phyloP scores from a whole-genome alignment of 306 rosid genomes.

The Citrullus amarus region DNA sequence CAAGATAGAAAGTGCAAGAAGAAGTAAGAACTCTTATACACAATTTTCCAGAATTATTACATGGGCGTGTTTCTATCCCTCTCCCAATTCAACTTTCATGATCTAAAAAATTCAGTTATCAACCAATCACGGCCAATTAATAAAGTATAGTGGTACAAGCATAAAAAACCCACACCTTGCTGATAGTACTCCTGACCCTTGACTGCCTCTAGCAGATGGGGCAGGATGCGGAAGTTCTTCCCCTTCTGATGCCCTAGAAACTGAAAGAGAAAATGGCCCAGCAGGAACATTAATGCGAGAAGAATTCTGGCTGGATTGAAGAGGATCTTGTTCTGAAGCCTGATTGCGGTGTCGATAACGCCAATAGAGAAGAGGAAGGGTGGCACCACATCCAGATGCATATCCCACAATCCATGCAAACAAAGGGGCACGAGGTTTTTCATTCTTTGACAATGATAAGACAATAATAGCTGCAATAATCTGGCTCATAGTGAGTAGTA shows the following conservation, averaged over 20 bases:
- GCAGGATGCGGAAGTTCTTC: constrained; percentile 44
- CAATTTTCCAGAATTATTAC: not conserved
- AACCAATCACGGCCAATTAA: not conserved
- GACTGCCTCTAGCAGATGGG: constrained; percentile 39
- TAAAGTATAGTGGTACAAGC: not conserved
- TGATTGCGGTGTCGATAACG: constrained; percentile 72
- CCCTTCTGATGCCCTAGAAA: constrained; percentile 54
- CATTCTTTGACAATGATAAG: constrained; percentile 67
- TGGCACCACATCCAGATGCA: constrained; percentile 88
- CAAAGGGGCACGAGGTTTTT: constrained; percentile 72
- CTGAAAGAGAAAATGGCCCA: constrained; percentile 49
- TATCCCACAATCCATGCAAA: constrained; percentile 83
- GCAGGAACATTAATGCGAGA: constrained; percentile 61
- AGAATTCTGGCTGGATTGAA: constrained; percentile 64
- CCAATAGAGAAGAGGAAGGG: constrained; percentile 90
- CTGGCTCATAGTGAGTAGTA: constrained; percentile 69
- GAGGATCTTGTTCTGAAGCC: constrained; percentile 49
- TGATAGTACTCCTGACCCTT: constrained; percentile 33
- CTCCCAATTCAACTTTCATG: not conserved
- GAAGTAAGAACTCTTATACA: not conserved
- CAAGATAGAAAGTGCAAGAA: not conserved
- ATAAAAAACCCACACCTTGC: constrained; percentile 51
- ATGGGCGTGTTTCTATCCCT: not conserved
- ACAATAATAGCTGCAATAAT: constrained; percentile 73
- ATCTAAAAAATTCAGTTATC: not conserved